These are phyloP conservation scores for Apiotrichum sp. DNA, from an alignment of 1,284 basidiomycete species.

Conservation along the genomic window DNA sequence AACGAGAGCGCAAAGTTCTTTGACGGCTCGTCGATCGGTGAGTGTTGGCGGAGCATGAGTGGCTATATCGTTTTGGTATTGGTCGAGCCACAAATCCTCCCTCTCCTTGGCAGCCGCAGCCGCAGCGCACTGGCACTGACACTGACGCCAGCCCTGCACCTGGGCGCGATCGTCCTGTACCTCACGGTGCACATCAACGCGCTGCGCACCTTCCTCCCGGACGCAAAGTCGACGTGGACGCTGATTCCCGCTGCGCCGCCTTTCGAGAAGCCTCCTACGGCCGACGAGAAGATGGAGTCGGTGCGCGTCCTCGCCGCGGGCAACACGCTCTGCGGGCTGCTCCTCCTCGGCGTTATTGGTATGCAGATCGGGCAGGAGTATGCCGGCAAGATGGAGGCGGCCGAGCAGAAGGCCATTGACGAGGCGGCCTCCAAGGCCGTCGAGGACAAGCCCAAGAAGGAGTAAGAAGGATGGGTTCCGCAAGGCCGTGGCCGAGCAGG, in stretches of 20 bases:
- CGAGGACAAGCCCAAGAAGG: constrained; percentile 33
- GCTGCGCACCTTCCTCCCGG: constrained; percentile 56
- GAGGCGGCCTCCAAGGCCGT: constrained; percentile 20
- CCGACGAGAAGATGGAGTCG: constrained; percentile 64
- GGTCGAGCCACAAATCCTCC: too few relatives aligned
- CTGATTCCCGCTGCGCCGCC: constrained; percentile 49
- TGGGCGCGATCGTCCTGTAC: constrained; percentile 71
- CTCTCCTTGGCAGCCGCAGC: too few relatives aligned
- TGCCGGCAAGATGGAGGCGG: constrained; percentile 61
- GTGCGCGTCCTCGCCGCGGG: constrained; percentile 72
- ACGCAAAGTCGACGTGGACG: constrained; percentile 36
- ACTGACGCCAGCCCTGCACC: constrained; percentile 56
- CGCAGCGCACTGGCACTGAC: too few relatives aligned
- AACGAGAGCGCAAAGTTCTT: constrained; percentile 87
- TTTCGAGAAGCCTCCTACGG: constrained; percentile 54
- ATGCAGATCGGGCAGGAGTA: constrained; percentile 78
- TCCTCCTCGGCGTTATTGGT: constrained; percentile 48
- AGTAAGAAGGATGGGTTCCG: constrained; percentile 3
- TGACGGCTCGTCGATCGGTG: constrained; percentile 76
- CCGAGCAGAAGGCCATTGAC: constrained; percentile 54
- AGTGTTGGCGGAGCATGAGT: constrained; percentile 17
- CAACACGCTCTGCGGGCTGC: constrained; percentile 71
- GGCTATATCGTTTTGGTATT: background rate
- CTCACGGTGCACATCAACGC: constrained; percentile 69
- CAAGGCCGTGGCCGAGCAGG: too few relatives aligned